A percentile compares a stretch with the other conserved stretches of the same genome.
Evolutionary conservation across 2,329 filamentous ascomycete genomes (phyloP).

Genomic region (Colletotrichum nymphaeae): DNA sequence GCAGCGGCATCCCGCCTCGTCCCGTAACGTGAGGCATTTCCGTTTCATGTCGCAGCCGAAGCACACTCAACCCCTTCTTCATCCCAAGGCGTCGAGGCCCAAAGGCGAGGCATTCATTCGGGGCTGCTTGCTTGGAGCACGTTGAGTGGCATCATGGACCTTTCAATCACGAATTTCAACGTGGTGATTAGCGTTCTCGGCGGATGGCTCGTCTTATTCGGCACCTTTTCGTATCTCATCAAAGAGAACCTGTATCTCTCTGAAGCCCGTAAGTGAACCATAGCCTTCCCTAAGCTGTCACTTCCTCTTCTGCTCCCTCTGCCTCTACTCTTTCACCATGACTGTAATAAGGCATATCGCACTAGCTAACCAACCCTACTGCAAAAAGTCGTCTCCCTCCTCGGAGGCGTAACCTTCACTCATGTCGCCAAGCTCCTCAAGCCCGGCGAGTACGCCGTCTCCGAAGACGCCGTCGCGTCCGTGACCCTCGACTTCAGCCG

Average conservation of each 20-base stretch:
- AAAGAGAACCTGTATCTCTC: slow-evolving; percentile 94
- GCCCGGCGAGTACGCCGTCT: slow-evolving; percentile 77
- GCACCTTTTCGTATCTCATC: slow-evolving; percentile 86
- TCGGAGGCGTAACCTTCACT: slow-evolving; percentile 83
- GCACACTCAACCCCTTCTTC: background rate
- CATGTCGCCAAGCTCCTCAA: slow-evolving; percentile 81
- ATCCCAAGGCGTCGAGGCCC: background rate
- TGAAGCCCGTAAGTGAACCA: slow-evolving; percentile 77
- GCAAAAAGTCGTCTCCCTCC: slow-evolving; percentile 79
- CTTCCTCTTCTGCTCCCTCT: background rate
- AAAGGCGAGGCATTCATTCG: background rate
- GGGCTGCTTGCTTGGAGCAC: background rate
- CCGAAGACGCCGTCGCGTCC: slow-evolving; percentile 70
- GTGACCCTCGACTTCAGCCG: slow-evolving; percentile 86
- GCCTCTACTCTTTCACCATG: background rate
- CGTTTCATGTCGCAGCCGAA: background rate
- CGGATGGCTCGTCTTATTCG: slow-evolving; percentile 91
- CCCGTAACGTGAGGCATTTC: background rate
- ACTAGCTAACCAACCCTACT: slow-evolving; percentile 38
- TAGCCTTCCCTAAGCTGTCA: background rate
- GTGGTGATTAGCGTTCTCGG: slow-evolving; percentile 84
- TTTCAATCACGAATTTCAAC: slow-evolving; percentile 69
- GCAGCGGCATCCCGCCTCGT: background rate
- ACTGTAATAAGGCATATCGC: background rate
- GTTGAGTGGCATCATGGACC: background rate